Evolutionary conservation across 2,329 filamentous ascomycete genomes (phyloP).

Genomic region (Stagonosporopsis cucurbitacearum): DNA sequence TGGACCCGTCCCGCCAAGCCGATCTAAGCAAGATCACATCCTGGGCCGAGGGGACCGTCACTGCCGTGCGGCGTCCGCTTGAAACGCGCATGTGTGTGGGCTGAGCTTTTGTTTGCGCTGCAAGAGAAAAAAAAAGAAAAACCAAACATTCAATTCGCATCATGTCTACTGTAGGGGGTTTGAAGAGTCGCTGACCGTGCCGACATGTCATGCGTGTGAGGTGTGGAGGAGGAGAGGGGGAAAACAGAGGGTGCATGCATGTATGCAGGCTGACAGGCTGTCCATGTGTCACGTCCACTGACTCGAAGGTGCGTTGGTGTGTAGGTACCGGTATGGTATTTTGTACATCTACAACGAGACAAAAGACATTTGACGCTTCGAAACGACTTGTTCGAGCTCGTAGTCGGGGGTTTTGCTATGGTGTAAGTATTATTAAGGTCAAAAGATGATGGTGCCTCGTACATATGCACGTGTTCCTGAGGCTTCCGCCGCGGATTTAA

Average conservation of each 20-base stretch:
- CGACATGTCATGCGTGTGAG: not conserved
- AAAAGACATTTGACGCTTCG: not conserved
- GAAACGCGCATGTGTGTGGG: conserved; percentile 1
- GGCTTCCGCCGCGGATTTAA: not conserved
- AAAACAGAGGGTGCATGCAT: conserved; percentile 7
- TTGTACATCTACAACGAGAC: not conserved
- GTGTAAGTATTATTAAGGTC: too few species aligned
- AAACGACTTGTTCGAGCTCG: too few species aligned
- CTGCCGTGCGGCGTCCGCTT: not conserved
- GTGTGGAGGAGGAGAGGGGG: conserved; percentile 9
- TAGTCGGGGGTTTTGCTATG: too few species aligned
- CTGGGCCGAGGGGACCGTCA: too few species aligned
- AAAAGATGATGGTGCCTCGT: not conserved
- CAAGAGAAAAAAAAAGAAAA: too few species aligned
- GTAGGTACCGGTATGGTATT: too few species aligned
- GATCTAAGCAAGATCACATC: conserved; percentile 18
- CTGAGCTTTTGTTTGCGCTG: not conserved
- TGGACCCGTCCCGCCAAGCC: conserved; percentile 13
- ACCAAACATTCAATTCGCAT: too few species aligned
- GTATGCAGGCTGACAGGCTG: conserved; percentile 6
- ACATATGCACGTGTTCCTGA: not conserved
- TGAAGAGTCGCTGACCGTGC: too few species aligned
- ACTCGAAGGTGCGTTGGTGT: not conserved
- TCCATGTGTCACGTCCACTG: not conserved
- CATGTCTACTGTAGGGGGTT: too few species aligned